phyloP scores from a whole-genome alignment of 345 rosid genomes.

The Pistacia atlantica region DNA sequence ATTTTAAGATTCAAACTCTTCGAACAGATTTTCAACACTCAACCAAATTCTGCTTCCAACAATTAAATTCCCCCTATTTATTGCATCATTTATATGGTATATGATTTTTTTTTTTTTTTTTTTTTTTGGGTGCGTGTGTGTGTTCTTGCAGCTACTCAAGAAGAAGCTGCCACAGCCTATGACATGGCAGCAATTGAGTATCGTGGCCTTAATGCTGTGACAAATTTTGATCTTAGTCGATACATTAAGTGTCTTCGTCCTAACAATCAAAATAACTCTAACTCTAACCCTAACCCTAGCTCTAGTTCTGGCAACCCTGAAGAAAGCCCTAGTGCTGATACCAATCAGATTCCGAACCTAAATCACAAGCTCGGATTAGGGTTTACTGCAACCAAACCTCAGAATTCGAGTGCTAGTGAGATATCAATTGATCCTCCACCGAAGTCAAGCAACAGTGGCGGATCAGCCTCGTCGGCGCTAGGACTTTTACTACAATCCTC shows the following conservation, averaged over 20 bases:
- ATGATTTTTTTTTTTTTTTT: background rate
- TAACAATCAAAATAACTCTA: background rate
- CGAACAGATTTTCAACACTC: slow-evolving; percentile 9
- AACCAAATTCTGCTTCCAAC: slow-evolving; percentile 37
- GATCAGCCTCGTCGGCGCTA: slow-evolving; percentile 41
- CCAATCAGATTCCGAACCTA: slow-evolving; percentile 5
- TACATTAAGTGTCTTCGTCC: slow-evolving; percentile 57
- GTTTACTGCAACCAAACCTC: background rate
- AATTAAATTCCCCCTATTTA: slow-evolving; percentile 16
- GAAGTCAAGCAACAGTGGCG: background rate
- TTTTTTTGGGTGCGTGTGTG: background rate
- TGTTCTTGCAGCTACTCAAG: slow-evolving; percentile 74
- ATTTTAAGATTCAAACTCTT: slow-evolving; percentile 3
- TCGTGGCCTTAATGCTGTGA: slow-evolving; percentile 90
- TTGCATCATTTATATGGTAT: background rate
- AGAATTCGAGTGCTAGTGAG: background rate
- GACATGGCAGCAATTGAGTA: slow-evolving; percentile 94
- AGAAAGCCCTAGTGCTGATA: background rate
- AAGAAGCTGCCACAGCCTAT: slow-evolving; percentile 92
- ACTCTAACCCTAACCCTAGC: background rate
- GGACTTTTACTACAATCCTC: slow-evolving; percentile 51
- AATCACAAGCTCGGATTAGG: background rate
- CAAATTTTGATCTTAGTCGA: slow-evolving; percentile 90
- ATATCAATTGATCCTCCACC: background rate
- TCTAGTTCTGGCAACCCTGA: background rate